Evolutionary conservation across 768 basidiomycete species (phyloP).

Genomic region (Amanita molliuscula): DNA sequence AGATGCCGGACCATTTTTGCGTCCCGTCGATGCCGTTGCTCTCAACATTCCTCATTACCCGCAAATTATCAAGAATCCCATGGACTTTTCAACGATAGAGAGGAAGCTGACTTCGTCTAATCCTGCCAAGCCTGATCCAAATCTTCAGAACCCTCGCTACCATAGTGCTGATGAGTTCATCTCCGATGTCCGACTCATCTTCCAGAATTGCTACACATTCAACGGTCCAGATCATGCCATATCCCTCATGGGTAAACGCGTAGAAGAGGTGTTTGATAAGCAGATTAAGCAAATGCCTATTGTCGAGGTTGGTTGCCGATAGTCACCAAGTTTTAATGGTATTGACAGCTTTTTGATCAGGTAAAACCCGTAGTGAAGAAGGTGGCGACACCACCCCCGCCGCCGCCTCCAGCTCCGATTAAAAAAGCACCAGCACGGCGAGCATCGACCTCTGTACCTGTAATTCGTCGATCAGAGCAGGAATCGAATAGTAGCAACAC

Average conservation of each 20-base stretch:
- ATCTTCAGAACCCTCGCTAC: constrained; percentile 69
- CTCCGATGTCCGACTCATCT: constrained; percentile 78
- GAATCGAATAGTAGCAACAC: constrained; percentile 36
- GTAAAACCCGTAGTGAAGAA: constrained; percentile 38
- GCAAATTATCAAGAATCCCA: constrained; percentile 78
- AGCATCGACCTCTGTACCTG: constrained; percentile 71
- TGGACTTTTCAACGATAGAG: constrained; percentile 93
- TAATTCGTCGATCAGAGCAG: constrained; percentile 72
- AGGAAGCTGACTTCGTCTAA: constrained; percentile 77
- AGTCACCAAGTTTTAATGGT: background rate
- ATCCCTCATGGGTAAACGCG: constrained; percentile 64
- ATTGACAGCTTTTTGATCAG: background rate
- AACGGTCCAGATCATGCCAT: constrained; percentile 88
- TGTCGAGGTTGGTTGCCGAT: constrained; percentile 49
- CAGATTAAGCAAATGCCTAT: constrained; percentile 76
- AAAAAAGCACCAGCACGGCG: constrained; percentile 45
- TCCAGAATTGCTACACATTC: constrained; percentile 82
- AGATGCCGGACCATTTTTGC: constrained; percentile 71
- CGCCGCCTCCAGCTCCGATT: constrained; percentile 32
- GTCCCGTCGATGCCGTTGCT: constrained; percentile 82
- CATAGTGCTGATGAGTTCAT: constrained; percentile 69
- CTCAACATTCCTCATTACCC: constrained; percentile 84
- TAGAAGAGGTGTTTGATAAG: constrained; percentile 84
- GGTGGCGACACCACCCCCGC: constrained; percentile 35
- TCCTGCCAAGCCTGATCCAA: constrained; percentile 64